A percentile compares a stretch with the other conserved stretches of the same genome.
Conservation (phyloP, 345 rosid genomes). For the Lepidium didymum region DNA sequence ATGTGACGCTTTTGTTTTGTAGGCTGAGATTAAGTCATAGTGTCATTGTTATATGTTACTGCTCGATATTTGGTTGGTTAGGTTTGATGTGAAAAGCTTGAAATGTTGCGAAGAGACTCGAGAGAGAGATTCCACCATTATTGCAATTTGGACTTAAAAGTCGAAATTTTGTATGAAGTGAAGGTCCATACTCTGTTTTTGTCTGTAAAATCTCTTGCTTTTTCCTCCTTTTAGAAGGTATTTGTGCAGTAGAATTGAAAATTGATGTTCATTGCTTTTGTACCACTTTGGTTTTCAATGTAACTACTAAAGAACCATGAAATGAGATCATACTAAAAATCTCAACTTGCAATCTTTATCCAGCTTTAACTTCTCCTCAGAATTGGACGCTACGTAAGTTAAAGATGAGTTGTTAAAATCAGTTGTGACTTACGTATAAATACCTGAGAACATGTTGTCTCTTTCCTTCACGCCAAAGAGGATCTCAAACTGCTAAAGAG, state of each 20-base stretch:
- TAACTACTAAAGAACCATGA: constrained; percentile 37
- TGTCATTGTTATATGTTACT: neutral
- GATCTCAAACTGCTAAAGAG: constrained; percentile 3
- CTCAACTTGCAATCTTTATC: constrained; percentile 23
- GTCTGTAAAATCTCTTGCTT: constrained; percentile 36
- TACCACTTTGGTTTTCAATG: constrained; percentile 55
- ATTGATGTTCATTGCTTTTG: neutral
- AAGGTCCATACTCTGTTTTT: too few relatives aligned
- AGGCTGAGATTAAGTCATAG: neutral
- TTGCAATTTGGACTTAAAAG: too few relatives aligned
- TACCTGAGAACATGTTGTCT: neutral
- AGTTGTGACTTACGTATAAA: constrained; percentile 4
- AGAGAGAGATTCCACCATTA: too few relatives aligned
- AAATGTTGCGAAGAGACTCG: too few relatives aligned
- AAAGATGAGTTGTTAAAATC: constrained; percentile 18
- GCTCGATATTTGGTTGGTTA: too few relatives aligned
- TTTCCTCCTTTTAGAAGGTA: neutral
- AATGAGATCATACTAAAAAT: neutral
- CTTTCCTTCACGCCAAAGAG: constrained; percentile 10
- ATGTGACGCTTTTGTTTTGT: neutral
- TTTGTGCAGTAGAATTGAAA: neutral
- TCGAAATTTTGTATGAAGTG: too few relatives aligned
- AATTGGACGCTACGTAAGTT: constrained; percentile 7
- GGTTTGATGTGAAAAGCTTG: too few relatives aligned
- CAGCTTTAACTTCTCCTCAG: neutral